Conservation (phyloP, 495 filamentous ascomycete species). For the Terfezia boudieri region DNA sequence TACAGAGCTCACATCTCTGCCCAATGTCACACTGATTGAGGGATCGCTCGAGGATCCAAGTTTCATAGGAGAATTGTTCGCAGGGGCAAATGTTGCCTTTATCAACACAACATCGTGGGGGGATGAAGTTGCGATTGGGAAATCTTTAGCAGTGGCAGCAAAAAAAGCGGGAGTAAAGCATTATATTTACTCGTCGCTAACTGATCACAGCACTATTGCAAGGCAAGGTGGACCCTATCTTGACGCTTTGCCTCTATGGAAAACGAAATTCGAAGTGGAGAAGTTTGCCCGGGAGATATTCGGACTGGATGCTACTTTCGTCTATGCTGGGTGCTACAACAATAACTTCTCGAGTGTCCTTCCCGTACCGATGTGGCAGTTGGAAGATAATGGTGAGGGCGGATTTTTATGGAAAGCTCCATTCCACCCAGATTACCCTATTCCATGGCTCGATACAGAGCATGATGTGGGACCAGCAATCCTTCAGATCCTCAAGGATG, state of each 20-base stretch:
- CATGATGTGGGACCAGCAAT: slow-evolving; percentile 92
- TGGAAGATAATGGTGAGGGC: slow-evolving; percentile 40
- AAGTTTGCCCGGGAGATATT: slow-evolving; percentile 60
- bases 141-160: slow-evolving; percentile 70
- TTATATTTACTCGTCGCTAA: slow-evolving; percentile 92
- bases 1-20: slow-evolving; percentile 53
- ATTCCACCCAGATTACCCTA: slow-evolving; percentile 63
- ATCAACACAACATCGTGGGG: slow-evolving; percentile 98
- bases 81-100: slow-evolving; percentile 67
- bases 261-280: slow-evolving; percentile 74
- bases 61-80: slow-evolving; percentile 58
- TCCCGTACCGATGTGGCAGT: slow-evolving; percentile 82
- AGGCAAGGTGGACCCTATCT: slow-evolving; percentile 29
- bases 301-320: slow-evolving; percentile 66
- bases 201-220: slow-evolving; percentile 56
- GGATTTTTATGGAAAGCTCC: slow-evolving; percentile 88
- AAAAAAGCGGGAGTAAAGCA: slow-evolving; percentile 66
- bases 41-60: slow-evolving; percentile 53
- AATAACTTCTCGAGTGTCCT: slow-evolving; percentile 93
- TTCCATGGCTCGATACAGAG: slow-evolving; percentile 96
- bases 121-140: slow-evolving; percentile 74
- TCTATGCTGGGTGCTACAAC: slow-evolving; percentile 95
- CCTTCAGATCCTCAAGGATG: slow-evolving; percentile 89
- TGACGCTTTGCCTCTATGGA: slow-evolving; percentile 60
- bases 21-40: slow-evolving; percentile 64